Base-by-base conservation (phyloP, 768 basidiomycete genomes). In the Pleurotus cornucopiae region DNA sequence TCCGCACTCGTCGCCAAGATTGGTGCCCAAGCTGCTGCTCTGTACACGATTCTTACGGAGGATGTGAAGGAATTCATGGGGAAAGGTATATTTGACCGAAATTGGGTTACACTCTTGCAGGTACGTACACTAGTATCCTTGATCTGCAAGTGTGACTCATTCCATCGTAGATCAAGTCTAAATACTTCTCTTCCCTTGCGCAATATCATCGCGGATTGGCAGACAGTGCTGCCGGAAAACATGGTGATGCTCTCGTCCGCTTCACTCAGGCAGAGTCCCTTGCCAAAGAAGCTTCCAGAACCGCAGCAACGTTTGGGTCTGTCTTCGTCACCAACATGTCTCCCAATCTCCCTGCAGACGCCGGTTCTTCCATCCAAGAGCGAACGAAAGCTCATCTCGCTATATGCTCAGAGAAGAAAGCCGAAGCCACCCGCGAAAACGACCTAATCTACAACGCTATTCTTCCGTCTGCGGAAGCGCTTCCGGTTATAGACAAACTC, bases 391-490 rank as follows among this genome's bases (percentile, higher is more conserved):
- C 86, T 0, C 94, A 95, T 60, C 74, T 86, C 3, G 82, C 88
- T 4, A 74, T 94, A 45, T 88, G 89, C 63, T 75, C 82, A 0
- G 94, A 96, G 61, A 83, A 82, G 57, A 85, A 84, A 66, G 73
- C 70, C 52, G 89, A 93, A 60, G 90, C 90, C 0, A 79, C 82
- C 54, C 85, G 89, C 53, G 94, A 97, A 73, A 98, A 98, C 69
- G 96, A 98, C 66, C 83, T 99, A 51, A 96, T 99, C 61, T 99
- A 99, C 74, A 94, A 98, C 66, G 92, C 92, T 3, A 80, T 95
- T 55, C 71, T 94, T 0, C 91, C 94, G 5, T 73, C 88, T 6
- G 78, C 85, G 2, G 91, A 95, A 38, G 80, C 89, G 0, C 79
- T 98, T 1, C 84, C 94, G 0, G 66, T 72, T 6, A 83, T 99